phyloP scores from a whole-genome alignment of 169 alveolate species.

The Plasmodium billcollinsi region DNA sequence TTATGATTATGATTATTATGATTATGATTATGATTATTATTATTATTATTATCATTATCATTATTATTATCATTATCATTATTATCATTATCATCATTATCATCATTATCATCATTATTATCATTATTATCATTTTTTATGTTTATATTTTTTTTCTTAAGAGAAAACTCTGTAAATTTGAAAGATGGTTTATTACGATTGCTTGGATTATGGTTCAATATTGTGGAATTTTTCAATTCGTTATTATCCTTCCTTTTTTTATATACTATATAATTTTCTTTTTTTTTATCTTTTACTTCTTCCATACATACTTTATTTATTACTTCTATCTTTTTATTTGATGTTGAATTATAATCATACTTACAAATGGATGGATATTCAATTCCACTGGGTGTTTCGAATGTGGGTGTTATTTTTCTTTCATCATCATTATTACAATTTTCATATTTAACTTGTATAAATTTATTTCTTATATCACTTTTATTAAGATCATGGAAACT shows the following conservation, averaged over 20 bases:
- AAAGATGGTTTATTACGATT: not conserved
- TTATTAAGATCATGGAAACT: slow-evolving; percentile 44
- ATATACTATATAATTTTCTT: not conserved
- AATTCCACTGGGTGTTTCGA: not conserved
- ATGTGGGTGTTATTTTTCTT: not conserved
- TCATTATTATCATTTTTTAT: too few species aligned
- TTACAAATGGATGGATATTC: not conserved
- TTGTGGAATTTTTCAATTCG: not conserved
- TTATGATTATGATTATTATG: too few species aligned
- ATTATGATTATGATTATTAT: not conserved
- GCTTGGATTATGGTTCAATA: not conserved
- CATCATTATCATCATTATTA: too few species aligned
- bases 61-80: not conserved
- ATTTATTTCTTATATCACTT: slow-evolving; percentile 30
- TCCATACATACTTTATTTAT: not conserved
- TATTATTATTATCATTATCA: not conserved
- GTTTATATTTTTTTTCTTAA: not conserved
- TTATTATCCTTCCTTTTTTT: slow-evolving; percentile 15
- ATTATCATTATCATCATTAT: not conserved
- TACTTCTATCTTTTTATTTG: slow-evolving; percentile 5
- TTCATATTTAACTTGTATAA: slow-evolving; percentile 13
- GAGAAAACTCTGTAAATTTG: slow-evolving; percentile 3
- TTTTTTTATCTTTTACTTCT: not conserved
- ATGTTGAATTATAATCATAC: not conserved
- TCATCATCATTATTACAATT: slow-evolving; percentile 7